Evolutionary conservation across 352 stramenopile species (phyloP).

Genomic region (Blastocystis sp.): DNA sequence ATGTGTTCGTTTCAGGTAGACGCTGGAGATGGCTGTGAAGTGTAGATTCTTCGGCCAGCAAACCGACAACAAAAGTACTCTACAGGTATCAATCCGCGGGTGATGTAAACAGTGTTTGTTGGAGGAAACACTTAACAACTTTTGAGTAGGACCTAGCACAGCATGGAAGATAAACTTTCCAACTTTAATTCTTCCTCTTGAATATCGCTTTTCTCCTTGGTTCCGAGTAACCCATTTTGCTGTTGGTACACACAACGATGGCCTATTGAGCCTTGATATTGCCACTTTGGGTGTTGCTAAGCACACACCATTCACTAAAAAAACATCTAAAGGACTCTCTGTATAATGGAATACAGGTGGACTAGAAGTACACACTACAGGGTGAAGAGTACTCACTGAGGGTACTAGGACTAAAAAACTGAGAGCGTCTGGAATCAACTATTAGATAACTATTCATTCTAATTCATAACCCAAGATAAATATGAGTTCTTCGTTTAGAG

Average conservation of each 20-base stretch:
- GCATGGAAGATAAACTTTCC: constrained; percentile 38
- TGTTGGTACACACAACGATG: constrained; percentile 17
- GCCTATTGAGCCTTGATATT: not conserved
- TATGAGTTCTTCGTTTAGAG: too few relatives aligned
- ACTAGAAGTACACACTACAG: not conserved
- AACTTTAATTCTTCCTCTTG: constrained; percentile 24
- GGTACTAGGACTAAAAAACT: not conserved
- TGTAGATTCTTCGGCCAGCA: constrained; percentile 19
- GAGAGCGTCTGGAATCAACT: not conserved
- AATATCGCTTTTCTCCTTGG: not conserved
- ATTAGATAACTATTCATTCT: too few relatives aligned
- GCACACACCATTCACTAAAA: too few relatives aligned
- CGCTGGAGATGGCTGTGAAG: not conserved
- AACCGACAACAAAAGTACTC: constrained; percentile 49
- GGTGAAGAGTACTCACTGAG: not conserved
- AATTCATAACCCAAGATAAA: too few relatives aligned
- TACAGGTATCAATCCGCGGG: constrained; percentile 1
- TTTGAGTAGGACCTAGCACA: not conserved
- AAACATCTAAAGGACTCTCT: too few relatives aligned
- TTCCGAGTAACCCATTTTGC: constrained; percentile 41
- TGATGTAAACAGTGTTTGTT: constrained; percentile 32
- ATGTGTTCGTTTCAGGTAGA: constrained; percentile 72
- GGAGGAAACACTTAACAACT: not conserved
- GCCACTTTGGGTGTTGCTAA: not conserved
- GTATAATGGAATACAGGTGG: not conserved